Conservation (phyloP, 805 yeast genomes). For the Yarrowia bubula region DNA sequence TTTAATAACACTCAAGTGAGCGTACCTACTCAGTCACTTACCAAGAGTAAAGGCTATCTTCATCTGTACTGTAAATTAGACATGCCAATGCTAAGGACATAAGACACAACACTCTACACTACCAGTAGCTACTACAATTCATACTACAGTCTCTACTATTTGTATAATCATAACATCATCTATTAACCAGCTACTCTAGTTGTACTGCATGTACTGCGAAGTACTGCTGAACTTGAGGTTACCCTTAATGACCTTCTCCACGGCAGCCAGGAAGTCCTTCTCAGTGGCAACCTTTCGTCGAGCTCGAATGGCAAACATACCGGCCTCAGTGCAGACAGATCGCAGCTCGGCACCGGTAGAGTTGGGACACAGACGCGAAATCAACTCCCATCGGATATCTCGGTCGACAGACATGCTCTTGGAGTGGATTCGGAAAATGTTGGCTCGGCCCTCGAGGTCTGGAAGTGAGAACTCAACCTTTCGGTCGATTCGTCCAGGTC, state of each 20-base stretch:
- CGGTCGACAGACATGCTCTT: constrained; percentile 98
- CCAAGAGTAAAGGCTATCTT: too few species aligned
- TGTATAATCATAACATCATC: constrained; percentile 23
- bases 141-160: neutral
- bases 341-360: constrained; percentile 98
- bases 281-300: constrained; percentile 98
- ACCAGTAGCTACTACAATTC: neutral
- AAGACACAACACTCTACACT: too few species aligned
- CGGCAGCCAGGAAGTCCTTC: constrained; percentile 96
- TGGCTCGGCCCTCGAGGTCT: constrained; percentile 96
- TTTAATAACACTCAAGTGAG: too few species aligned
- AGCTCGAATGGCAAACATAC: constrained; percentile 99
- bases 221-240: constrained; percentile 97
- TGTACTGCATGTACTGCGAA: constrained; percentile 97
- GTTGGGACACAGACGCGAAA: constrained; percentile 95
- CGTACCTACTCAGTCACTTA: too few species aligned
- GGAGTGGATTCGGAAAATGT: constrained; percentile 94
- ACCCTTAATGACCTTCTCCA: constrained; percentile 97
- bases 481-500: constrained; percentile 99
- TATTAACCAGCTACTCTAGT: constrained; percentile 44
- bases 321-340: constrained; percentile 98
- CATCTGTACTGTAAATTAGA: too few species aligned
- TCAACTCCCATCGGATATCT: constrained; percentile 97
- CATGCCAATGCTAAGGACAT: too few species aligned
- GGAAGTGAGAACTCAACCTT: constrained; percentile 97